These are phyloP conservation scores for Conticribra guillardii DNA, from an alignment of 108 stramenopile species.

Conservation along the genomic window DNA sequence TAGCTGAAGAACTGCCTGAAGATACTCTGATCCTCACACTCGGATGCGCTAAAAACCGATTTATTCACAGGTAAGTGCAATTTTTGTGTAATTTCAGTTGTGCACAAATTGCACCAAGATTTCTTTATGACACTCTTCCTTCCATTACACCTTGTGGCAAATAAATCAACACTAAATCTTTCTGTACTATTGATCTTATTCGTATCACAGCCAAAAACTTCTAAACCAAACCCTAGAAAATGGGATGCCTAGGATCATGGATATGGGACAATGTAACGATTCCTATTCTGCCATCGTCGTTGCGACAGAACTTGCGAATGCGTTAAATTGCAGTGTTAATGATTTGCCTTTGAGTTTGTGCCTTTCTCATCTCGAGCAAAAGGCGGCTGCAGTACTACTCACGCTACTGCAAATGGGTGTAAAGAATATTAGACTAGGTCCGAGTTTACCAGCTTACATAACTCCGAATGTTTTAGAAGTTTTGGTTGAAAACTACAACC, in stretches of 20 bases:
- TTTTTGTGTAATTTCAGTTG: too few relatives aligned
- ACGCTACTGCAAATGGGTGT: conserved; percentile 78
- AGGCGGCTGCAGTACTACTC: conserved; percentile 84
- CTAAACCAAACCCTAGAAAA: conserved; percentile 56
- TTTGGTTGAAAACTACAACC: conserved; percentile 68
- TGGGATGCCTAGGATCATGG: conserved; percentile 81
- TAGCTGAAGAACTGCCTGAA: conserved; percentile 73
- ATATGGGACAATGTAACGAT: conserved; percentile 92
- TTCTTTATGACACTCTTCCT: too few relatives aligned
- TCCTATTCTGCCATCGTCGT: conserved; percentile 80
- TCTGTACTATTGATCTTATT: too few relatives aligned
- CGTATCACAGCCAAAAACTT: conserved; percentile 59
- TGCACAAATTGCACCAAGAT: too few relatives aligned
- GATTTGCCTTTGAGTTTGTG: conserved; percentile 69
- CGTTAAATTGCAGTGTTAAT: conserved; percentile 70
- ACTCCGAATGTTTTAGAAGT: conserved; percentile 70
- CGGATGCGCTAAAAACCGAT: conserved; percentile 87
- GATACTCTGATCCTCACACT: conserved; percentile 78
- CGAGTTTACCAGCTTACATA: conserved; percentile 72
- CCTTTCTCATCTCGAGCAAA: conserved; percentile 82
- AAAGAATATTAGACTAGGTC: conserved; percentile 85
- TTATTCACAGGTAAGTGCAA: conserved; percentile 38
- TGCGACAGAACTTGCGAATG: conserved; percentile 83
- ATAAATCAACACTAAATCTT: too few relatives aligned
- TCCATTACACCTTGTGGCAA: too few relatives aligned